Percentiles rank a stretch among this genome's conserved stretches.
Conservation (phyloP, 2,329 filamentous ascomycete species). For the Phaeosphaeria sp. region DNA sequence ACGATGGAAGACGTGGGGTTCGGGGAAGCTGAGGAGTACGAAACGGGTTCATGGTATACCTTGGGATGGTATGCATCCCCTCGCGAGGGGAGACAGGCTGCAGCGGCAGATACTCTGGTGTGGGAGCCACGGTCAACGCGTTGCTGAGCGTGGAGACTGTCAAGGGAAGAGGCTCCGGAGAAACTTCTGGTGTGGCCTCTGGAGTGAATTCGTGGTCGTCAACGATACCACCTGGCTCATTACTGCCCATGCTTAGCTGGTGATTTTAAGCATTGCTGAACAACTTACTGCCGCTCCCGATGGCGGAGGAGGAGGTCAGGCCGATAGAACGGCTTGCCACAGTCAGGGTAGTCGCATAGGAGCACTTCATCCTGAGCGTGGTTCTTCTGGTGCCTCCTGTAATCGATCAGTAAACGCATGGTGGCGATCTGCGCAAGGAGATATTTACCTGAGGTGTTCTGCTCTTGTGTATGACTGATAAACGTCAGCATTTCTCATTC, state of each 20-base stretch:
- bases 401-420: not conserved
- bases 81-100: conserved; percentile 32
- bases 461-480: conserved; percentile 56
- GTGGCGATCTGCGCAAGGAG: not conserved
- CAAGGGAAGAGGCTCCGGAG: conserved; percentile 20
- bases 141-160: conserved; percentile 19
- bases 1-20: conserved; percentile 40
- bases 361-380: conserved; percentile 52
- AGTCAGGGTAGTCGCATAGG: conserved; percentile 50
- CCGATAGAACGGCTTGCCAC: conserved; percentile 53
- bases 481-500: conserved; percentile 23
- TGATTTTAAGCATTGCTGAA: not conserved
- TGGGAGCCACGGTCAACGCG: conserved; percentile 21
- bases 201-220: conserved; percentile 30
- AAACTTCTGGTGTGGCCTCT: conserved; percentile 28
- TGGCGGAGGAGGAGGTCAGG: conserved; percentile 55
- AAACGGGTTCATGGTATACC: conserved; percentile 47
- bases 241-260: conserved; percentile 30
- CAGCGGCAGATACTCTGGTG: conserved; percentile 20
- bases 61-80: conserved; percentile 37
- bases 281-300: conserved; percentile 54
- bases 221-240: conserved; percentile 34
- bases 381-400: conserved; percentile 56
- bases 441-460: conserved; percentile 53
- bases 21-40: conserved; percentile 47